phyloP scores from a whole-genome alignment of 768 basidiomycete species.

The Leccinum imitatum region DNA sequence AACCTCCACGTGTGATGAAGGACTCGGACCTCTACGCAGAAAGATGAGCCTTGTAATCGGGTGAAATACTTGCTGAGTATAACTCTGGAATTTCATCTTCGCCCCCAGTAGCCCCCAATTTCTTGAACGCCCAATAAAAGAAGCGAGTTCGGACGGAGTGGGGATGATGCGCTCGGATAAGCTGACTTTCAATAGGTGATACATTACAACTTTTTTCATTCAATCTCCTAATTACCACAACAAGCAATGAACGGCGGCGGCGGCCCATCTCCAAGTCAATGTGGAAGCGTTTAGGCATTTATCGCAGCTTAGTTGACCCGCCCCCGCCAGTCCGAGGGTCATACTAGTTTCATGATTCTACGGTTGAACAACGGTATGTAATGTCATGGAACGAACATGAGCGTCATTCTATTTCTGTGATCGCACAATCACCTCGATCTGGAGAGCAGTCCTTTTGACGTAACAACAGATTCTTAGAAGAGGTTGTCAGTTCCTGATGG shows the following conservation, averaged over 20 bases:
- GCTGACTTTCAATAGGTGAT: neutral
- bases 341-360: no score
- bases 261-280: neutral
- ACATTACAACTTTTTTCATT: no score
- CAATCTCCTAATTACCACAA: no score
- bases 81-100: neutral
- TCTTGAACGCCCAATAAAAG: neutral
- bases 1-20: no score
- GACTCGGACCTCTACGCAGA: neutral
- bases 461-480: no score
- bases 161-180: neutral
- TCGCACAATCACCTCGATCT: neutral
- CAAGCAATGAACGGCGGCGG: no score
- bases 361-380: neutral
- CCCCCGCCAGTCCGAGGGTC: no score
- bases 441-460: neutral
- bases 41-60: neutral
- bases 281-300: neutral
- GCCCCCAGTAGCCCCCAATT: neutral
- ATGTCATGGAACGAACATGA: neutral
- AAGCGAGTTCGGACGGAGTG: neutral
- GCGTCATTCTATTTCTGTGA: no score
- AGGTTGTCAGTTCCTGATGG: no score
- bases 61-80: neutral
- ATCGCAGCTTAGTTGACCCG: neutral